Evolutionary conservation across 768 basidiomycete genomes (phyloP).

Genomic region (Suillus americanus): DNA sequence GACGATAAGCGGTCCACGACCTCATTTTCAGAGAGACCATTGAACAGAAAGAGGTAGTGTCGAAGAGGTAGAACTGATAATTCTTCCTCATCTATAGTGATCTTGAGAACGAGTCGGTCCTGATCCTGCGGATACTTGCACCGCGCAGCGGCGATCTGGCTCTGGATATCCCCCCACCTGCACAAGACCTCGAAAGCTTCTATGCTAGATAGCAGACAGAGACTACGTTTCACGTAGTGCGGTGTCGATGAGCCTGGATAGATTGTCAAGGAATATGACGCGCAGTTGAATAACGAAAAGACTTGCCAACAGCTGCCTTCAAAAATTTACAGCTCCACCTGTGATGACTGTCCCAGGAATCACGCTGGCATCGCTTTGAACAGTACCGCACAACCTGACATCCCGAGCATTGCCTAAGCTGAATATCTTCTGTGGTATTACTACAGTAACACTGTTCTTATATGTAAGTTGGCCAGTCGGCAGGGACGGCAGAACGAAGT

Average conservation of each 20-base stretch:
- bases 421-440: neutral
- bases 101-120: neutral
- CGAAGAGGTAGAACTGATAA: neutral
- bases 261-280: neutral
- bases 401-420: neutral
- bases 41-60: constrained; percentile 2
- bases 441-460: neutral
- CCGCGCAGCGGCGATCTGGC: neutral
- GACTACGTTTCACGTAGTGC: neutral
- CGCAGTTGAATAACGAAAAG: neutral
- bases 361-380: constrained; percentile 1
- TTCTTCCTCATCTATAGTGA: neutral
- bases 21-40: neutral
- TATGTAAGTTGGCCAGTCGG: neutral
- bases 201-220: neutral
- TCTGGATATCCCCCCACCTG: neutral
- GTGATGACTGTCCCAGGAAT: neutral
- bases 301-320: neutral
- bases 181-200: neutral
- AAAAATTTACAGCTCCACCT: neutral
- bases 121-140: neutral
- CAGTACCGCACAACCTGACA: neutral
- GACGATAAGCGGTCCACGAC: neutral
- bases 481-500: neutral
- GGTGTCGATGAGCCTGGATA: neutral